A percentile compares a stretch with the other conserved stretches of the same genome.
Evolutionary conservation across 345 rosid species (phyloP).

Genomic region (Salix purpurea): DNA sequence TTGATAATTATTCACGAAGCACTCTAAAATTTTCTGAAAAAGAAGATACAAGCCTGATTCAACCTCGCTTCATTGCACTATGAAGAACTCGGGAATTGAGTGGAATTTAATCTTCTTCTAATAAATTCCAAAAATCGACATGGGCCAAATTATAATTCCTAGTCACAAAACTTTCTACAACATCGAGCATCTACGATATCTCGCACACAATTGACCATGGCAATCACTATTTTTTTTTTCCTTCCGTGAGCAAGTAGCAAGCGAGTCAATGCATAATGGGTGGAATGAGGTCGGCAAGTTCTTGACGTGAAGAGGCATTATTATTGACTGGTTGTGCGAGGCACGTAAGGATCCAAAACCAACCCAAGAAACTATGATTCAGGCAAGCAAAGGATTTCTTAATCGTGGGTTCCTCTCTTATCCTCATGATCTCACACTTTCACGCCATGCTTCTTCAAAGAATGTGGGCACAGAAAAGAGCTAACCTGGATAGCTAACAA

Average conservation of each 20-base stretch:
- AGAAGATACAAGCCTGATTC: no score
- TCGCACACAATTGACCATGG: background rate
- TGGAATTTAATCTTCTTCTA: background rate
- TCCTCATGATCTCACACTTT: background rate
- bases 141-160: background rate
- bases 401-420: constrained; percentile 5
- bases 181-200: background rate
- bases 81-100: background rate
- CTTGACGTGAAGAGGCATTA: constrained; percentile 17
- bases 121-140: background rate
- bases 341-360: constrained; percentile 23
- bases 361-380: constrained; percentile 3
- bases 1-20: no score
- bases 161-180: background rate
- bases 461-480: background rate
- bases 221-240: background rate
- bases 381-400: constrained; percentile 25
- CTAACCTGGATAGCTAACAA: constrained; percentile 2
- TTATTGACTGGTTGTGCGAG: constrained; percentile 22
- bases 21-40: no score
- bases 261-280: constrained; percentile 15
- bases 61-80: background rate
- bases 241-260: background rate
- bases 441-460: background rate
- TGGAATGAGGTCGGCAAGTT: constrained; percentile 29